Evolutionary conservation across 192 early-diverging fungal genomes (phyloP), one percentile per base, ranked within the genome.

Genomic region (Gonapodya prolifera): DNA sequence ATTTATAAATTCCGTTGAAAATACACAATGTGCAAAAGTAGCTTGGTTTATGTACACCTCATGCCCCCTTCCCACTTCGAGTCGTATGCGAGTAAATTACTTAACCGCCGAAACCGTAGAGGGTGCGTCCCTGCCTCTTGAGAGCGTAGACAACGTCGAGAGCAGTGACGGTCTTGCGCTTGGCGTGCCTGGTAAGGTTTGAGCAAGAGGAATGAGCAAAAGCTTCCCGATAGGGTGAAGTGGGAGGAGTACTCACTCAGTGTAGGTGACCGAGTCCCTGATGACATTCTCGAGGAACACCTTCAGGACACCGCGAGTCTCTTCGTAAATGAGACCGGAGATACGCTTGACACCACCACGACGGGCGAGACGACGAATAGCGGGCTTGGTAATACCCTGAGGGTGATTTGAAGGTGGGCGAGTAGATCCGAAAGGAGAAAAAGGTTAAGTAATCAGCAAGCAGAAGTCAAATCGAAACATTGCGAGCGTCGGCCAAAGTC

Each of bases 291-390:
- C 96, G 80, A 98, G 92, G 90, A 98, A 98, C 78, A 92, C 89
- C 92, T 98, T 98, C 84, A 98, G 91, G 79, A 98, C 96, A 80
- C 89, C 90, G 83, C 96, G 94, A 85, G 96, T 98, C 88, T 98
- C 96, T 84, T 98, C 96, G 89, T 98, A 98, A 87, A 98, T 98
- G 80, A 98, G 94, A 78, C 96, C 96, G 75, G 94, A 96, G 90
- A 98, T 98, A 93, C 96, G 95, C 94, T 98, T 98, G 90, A 98
- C 96, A 91, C 96, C 96, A 80, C 96, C 96, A 94, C 96, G 94
- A 85, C 96, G 94, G 31, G 96, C 96, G 78, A 98, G 95, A 94
- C 96, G 96, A 85, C 95, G 94, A 83, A 98, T 98, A 77, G 96
- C 96, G 73, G 96, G 96, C 91, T 97, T 97, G 84, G 96, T 97